Base-by-base conservation (phyloP, 2,329 filamentous ascomycete genomes). In the Acarospora socialis region DNA sequence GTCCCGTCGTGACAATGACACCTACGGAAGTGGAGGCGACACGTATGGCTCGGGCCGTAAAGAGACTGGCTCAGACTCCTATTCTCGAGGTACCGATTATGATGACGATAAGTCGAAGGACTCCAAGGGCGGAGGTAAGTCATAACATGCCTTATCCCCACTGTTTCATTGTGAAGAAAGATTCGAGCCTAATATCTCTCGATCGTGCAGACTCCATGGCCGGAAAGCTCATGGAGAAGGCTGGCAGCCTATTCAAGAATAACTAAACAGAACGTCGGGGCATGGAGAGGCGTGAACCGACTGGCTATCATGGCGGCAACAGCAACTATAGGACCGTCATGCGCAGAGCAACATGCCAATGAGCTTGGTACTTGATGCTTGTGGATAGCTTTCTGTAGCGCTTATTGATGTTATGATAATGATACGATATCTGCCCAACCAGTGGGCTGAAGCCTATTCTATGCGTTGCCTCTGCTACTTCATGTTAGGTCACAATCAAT, bases 201-300 rank as follows among this genome's bases (percentile, higher is more conserved):
- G 14, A 36, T 41, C n/a, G n/a, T n/a, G n/a, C n/a, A 33, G 47
- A 49, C 22, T 48, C 46, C 13, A 49, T 40, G 10, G 32, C 38
- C 3, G 47, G 46, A 15, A 49, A 50, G 28, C 12, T 50, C 14
- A 41, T 49, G 37, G 43, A 50, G 29, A 50, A 49, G 36, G 47
- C 40, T 7, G 48, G 48, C 12, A 40, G 42, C 22, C 33, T 47
- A 24, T 38, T 50, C 24, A 35, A 38, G 5, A 48, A 39, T 26
- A 36, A 42, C 10, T 48, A 46, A n/a, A 25, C 12, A n/a, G 16
- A 25, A 10, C 6, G 23, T 15, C n/a, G 14, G 19, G 46, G 46
- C 28, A 31, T 34, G 5, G 38, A 47, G 34, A 50, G 46, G 37
- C 41, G 46, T 33, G 38, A 40, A 10, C 27, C 43, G 14, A 41